Evolutionary conservation across 345 rosid genomes (phyloP).

Genomic region (Citrus mangshanensis): DNA sequence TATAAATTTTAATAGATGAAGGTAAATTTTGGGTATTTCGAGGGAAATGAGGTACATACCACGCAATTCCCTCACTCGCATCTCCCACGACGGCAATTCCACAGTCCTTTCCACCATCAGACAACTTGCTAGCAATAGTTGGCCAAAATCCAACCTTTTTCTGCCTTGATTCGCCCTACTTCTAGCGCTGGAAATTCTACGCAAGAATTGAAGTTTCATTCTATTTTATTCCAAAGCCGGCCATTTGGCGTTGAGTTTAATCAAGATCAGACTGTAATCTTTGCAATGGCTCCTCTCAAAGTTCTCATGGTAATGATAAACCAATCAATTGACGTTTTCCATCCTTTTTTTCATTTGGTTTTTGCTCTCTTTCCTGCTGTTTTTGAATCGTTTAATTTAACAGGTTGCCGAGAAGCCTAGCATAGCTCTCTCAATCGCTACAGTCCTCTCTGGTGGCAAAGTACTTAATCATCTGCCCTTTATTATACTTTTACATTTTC

Average conservation of each 20-base stretch:
- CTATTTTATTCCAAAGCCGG: not conserved
- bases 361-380: not conserved
- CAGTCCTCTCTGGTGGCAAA: slow-evolving; percentile 71
- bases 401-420: slow-evolving; percentile 98
- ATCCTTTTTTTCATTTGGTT: not conserved
- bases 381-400: not conserved
- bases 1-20: too few relatives aligned
- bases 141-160: too few relatives aligned
- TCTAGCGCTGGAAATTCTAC: not conserved
- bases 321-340: not conserved
- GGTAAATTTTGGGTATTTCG: too few relatives aligned
- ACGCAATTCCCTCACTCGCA: too few relatives aligned
- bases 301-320: not conserved
- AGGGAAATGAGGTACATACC: too few relatives aligned
- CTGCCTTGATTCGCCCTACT: too few relatives aligned
- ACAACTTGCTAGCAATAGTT: too few relatives aligned
- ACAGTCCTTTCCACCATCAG: too few relatives aligned
- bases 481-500: too few relatives aligned
- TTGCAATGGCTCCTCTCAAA: slow-evolving; percentile 5
- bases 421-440: slow-evolving; percentile 86
- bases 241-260: not conserved
- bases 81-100: too few relatives aligned
- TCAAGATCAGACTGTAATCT: not conserved
- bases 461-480: slow-evolving; percentile 28
- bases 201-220: not conserved